These are phyloP conservation scores for Karstenula rhodostoma DNA, from an alignment of 2,329 filamentous ascomycete genomes.

Conservation along the genomic window DNA sequence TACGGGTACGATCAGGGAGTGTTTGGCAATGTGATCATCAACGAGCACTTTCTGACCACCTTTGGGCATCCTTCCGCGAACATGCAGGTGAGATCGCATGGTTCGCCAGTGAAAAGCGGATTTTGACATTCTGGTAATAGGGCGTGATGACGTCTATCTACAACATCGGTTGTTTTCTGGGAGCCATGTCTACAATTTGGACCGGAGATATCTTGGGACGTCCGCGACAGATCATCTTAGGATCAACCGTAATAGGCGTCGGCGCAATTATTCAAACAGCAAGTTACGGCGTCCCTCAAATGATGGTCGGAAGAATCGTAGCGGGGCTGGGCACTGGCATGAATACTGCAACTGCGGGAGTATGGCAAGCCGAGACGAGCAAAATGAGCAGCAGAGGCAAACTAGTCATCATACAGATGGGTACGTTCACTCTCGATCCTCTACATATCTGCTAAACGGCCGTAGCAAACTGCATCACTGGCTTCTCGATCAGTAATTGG, in stretches of 20 bases:
- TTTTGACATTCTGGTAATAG: constrained; percentile 22
- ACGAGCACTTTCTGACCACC: constrained; percentile 39
- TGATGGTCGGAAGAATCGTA: constrained; percentile 53
- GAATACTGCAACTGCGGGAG: constrained; percentile 60
- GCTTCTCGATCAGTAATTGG: constrained; percentile 55
- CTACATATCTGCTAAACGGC: constrained; percentile 10
- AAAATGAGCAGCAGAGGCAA: constrained; percentile 57
- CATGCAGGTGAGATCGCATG: constrained; percentile 26
- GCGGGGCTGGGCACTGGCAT: constrained; percentile 57
- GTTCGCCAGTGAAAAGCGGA: neutral
- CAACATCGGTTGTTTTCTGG: constrained; percentile 56
- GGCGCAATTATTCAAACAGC: constrained; percentile 50
- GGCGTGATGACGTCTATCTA: constrained; percentile 53
- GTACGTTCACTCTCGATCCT: constrained; percentile 20
- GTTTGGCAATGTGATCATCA: constrained; percentile 47
- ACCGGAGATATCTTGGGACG: constrained; percentile 67
- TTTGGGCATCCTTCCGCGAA: constrained; percentile 40
- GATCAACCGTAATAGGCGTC: constrained; percentile 53
- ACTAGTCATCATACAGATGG: constrained; percentile 57
- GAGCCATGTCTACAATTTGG: constrained; percentile 52
- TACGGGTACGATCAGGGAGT: constrained; percentile 54
- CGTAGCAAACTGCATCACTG: constrained; percentile 52
- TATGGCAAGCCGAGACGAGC: constrained; percentile 58
- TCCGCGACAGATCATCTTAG: constrained; percentile 65
- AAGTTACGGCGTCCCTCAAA: constrained; percentile 46